phyloP scores from a whole-genome alignment of 2,329 filamentous ascomycete genomes.

The Cercospora janseana region DNA sequence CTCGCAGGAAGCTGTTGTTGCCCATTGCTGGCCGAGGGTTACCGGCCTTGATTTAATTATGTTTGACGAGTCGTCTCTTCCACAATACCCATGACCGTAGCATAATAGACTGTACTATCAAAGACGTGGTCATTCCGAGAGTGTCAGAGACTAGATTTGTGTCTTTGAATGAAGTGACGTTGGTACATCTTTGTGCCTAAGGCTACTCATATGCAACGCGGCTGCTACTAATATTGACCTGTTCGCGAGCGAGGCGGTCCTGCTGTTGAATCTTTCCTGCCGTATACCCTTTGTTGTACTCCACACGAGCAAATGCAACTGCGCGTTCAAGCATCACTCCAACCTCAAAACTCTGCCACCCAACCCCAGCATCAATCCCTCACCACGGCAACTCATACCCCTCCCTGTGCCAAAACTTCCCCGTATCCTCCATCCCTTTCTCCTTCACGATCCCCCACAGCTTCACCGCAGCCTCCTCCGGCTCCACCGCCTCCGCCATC shows the following conservation, averaged over 20 bases:
- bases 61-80: not conserved
- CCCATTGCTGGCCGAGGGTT: not conserved
- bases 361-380: too few species aligned
- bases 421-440: constrained; percentile 44
- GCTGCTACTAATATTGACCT: too few species aligned
- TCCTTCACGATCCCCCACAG: constrained; percentile 43
- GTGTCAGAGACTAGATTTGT: not conserved
- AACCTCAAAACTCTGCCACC: too few species aligned
- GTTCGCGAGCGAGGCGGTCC: too few species aligned
- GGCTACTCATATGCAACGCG: not conserved
- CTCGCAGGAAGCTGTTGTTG: too few species aligned
- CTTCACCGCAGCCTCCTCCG: constrained; percentile 47
- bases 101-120: constrained; percentile 1
- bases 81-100: constrained; percentile 7
- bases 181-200: not conserved
- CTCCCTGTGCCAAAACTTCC: constrained; percentile 48
- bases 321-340: too few species aligned
- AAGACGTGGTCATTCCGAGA: not conserved
- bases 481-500: constrained; percentile 43
- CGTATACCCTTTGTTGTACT: too few species aligned
- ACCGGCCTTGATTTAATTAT: not conserved
- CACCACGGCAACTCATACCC: constrained; percentile 48
- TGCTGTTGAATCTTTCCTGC: too few species aligned
- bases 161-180: constrained; percentile 1
- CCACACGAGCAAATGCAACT: too few species aligned